These are phyloP conservation scores for Apiospora saccharicola DNA, from an alignment of 2,329 filamentous ascomycete species.

Conservation along the genomic window DNA sequence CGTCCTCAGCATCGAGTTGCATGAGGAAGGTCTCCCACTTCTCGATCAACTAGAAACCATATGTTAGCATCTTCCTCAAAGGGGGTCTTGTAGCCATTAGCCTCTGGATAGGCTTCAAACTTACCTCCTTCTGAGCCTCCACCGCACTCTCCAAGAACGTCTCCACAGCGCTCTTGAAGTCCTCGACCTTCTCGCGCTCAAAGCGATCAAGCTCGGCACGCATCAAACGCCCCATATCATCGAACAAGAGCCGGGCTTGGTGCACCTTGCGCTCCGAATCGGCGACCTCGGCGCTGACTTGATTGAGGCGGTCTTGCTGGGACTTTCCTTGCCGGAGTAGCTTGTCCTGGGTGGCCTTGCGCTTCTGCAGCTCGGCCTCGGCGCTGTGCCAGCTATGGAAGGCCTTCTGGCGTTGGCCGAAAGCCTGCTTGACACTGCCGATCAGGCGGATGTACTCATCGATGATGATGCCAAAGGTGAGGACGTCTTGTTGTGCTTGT, in stretches of 20 bases:
- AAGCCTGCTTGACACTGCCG: constrained; percentile 92
- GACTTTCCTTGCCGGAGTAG: constrained; percentile 93
- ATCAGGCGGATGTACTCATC: constrained; percentile 98
- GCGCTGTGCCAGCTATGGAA: constrained; percentile 94
- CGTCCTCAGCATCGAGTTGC: constrained; percentile 93
- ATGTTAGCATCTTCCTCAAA: constrained; percentile 21
- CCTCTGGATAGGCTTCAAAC: constrained; percentile 36
- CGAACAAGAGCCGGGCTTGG: constrained; percentile 87
- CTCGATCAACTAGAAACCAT: constrained; percentile 66
- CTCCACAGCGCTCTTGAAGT: constrained; percentile 98
- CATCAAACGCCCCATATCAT: constrained; percentile 97
- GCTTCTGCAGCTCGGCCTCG: constrained; percentile 89
- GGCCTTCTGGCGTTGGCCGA: constrained; percentile 90
- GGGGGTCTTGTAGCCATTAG: background rate
- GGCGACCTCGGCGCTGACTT: constrained; percentile 90
- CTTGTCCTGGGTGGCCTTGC: constrained; percentile 89
- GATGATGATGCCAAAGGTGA: constrained; percentile 96
- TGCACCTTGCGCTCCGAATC: constrained; percentile 94
- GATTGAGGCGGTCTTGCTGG: constrained; percentile 93
- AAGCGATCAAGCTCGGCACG: constrained; percentile 90
- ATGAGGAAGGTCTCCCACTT: constrained; percentile 99
- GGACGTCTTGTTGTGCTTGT: constrained; percentile 94
- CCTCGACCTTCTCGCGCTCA: constrained; percentile 96
- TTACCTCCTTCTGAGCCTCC: constrained; percentile 97
- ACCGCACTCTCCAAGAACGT: constrained; percentile 97